phyloP scores from a whole-genome alignment of 169 alveolate species.

The Eimeria praecox region DNA sequence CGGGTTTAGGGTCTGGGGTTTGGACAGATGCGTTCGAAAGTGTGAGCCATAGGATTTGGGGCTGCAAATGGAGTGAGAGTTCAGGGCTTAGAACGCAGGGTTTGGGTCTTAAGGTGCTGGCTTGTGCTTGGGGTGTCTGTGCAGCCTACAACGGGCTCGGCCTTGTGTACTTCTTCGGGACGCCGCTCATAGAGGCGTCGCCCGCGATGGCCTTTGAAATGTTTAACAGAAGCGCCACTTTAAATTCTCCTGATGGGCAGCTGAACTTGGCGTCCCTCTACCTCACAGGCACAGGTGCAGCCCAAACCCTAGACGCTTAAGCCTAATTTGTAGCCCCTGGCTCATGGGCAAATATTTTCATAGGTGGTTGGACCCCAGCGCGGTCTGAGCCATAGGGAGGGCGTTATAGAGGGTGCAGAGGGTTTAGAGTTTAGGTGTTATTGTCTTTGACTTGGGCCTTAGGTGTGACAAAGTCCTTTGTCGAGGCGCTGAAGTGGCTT shows the following conservation, averaged over 20 bases:
- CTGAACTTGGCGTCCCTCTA: slow-evolving; percentile 84
- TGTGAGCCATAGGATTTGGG: too few relatives aligned
- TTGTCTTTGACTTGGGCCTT: not conserved
- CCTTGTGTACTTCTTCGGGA: slow-evolving; percentile 84
- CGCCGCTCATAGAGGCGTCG: slow-evolving; percentile 70
- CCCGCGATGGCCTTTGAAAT: slow-evolving; percentile 82
- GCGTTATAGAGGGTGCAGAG: too few relatives aligned
- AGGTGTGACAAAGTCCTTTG: slow-evolving; percentile 19
- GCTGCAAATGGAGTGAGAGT: not conserved
- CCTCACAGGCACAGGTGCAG: slow-evolving; percentile 77
- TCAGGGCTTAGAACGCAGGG: not conserved
- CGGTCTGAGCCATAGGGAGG: too few relatives aligned
- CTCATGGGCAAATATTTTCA: too few relatives aligned
- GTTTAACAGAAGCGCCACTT: slow-evolving; percentile 83
- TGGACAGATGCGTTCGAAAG: too few relatives aligned
- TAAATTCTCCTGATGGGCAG: slow-evolving; percentile 83
- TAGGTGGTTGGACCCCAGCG: too few relatives aligned
- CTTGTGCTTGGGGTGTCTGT: not conserved
- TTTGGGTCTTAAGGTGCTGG: slow-evolving; percentile 3
- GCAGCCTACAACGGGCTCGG: slow-evolving; percentile 85
- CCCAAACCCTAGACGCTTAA: slow-evolving; percentile 22
- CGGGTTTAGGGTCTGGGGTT: not conserved
- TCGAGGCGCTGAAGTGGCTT: slow-evolving; percentile 46
- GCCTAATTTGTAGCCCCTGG: too few relatives aligned
- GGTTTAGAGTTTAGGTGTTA: slow-evolving; percentile 1